A percentile compares a stretch with the other conserved stretches of the same genome.
Conservation (phyloP, 768 basidiomycete species). For the Lactifluus volemus region DNA sequence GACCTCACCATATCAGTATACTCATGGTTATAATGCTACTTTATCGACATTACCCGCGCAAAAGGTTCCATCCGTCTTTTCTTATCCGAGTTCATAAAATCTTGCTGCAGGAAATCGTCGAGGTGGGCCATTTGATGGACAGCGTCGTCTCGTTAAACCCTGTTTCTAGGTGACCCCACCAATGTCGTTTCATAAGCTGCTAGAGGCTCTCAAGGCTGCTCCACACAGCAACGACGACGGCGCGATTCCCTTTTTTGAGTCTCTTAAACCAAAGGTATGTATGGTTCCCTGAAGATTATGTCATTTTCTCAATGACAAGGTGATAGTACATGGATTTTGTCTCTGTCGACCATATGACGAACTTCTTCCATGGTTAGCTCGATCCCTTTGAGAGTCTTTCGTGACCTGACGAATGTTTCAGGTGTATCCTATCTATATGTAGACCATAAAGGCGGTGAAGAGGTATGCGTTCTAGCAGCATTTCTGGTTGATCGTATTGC, state of each 20-base stretch:
- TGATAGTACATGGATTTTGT: conserved; percentile 40
- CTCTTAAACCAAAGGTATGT: conserved; percentile 14
- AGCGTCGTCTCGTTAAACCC: neutral
- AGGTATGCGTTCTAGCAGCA: neutral
- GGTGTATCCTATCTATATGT: conserved; percentile 19
- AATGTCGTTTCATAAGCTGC: conserved; percentile 38
- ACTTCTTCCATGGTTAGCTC: conserved; percentile 39
- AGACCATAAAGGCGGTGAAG: conserved; percentile 17
- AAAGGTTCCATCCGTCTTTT: conserved; percentile 48
- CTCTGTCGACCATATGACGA: conserved; percentile 50
- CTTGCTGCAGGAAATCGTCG: conserved; percentile 60
- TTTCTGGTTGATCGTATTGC: conserved; percentile 12
- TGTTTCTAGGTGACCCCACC: conserved; percentile 53
- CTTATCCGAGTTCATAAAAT: conserved; percentile 56
- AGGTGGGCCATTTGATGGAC: conserved; percentile 33
- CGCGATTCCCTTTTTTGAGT: conserved; percentile 14
- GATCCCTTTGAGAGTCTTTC: neutral
- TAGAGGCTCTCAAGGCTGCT: conserved; percentile 26
- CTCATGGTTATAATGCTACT: conserved; percentile 53
- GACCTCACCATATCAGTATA: conserved; percentile 70
- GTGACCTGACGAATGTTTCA: neutral
- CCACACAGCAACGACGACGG: conserved; percentile 14
- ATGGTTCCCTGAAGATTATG: neutral
- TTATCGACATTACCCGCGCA: conserved; percentile 50
- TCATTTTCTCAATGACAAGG: neutral